Evolutionary conservation across 768 basidiomycete genomes (phyloP).

Genomic region (Pisolithus tinctorius): DNA sequence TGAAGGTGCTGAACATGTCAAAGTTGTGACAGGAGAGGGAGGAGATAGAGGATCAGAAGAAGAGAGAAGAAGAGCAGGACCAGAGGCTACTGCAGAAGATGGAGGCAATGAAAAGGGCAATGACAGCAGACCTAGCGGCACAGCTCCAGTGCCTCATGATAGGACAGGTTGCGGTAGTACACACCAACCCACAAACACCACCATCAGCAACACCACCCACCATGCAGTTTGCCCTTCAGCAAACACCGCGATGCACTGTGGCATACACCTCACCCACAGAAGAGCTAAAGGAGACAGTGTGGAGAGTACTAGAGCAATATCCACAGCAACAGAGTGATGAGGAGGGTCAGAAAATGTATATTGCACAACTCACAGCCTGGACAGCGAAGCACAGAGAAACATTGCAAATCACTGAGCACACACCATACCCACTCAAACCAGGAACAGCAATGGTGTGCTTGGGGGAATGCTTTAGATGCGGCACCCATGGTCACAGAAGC

Average conservation of each 20-base stretch:
- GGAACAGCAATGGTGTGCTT: not conserved
- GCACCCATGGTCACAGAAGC: not conserved
- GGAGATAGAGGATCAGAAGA: too few relatives aligned
- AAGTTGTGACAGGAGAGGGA: too few relatives aligned
- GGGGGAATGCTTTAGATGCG: not conserved
- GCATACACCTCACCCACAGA: too few relatives aligned
- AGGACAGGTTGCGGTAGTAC: not conserved
- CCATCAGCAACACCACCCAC: too few relatives aligned
- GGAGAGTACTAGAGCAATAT: not conserved
- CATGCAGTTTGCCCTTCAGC: too few relatives aligned
- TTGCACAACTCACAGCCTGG: not conserved
- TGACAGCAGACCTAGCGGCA: too few relatives aligned
- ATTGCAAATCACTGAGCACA: not conserved
- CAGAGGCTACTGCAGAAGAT: too few relatives aligned
- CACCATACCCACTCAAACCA: not conserved
- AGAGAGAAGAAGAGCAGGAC: too few relatives aligned
- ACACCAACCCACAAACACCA: not conserved
- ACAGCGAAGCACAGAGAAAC: not conserved
- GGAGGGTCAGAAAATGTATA: not conserved
- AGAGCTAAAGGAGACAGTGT: not conserved
- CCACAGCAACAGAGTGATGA: not conserved
- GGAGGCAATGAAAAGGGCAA: too few relatives aligned
- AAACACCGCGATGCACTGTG: too few relatives aligned
- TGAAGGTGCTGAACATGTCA: too few relatives aligned
- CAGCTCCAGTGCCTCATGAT: not conserved